These are phyloP conservation scores for Populus euphratica DNA, from an alignment of 345 rosid genomes.

Conservation along the genomic window DNA sequence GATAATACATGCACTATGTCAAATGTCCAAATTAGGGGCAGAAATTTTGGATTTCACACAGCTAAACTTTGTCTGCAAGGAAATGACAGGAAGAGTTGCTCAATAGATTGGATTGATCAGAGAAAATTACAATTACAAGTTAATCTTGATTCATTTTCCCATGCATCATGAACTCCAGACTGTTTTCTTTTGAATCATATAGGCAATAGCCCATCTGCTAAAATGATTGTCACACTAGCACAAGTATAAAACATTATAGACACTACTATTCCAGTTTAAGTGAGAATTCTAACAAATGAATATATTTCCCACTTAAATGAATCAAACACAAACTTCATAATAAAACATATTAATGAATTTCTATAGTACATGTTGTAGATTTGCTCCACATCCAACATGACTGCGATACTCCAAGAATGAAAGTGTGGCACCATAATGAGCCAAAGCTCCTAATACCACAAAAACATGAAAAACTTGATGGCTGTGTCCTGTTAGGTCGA, in stretches of 20 bases:
- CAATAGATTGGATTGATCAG: not conserved
- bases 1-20: not conserved
- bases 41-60: not conserved
- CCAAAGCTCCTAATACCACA: conserved; percentile 84
- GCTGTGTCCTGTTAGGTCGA: conserved; percentile 80
- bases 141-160: not conserved
- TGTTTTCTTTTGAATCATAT: too few species aligned
- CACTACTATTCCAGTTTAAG: too few species aligned
- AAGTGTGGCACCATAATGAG: conserved; percentile 81
- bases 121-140: not conserved
- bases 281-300: not conserved
- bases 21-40: not conserved
- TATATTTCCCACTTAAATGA: not conserved
- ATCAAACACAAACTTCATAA: not conserved
- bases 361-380: not conserved
- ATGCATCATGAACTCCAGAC: too few species aligned
- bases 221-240: too few species aligned
- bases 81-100: not conserved
- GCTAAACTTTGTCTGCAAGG: not conserved
- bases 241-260: too few species aligned
- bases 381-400: conserved; percentile 42
- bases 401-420: conserved; percentile 75
- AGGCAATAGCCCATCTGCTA: too few species aligned
- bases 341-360: not conserved
- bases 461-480: conserved; percentile 88